Base-by-base conservation (phyloP, 2,329 filamentous ascomycete genomes). In the Alternaria solani region DNA sequence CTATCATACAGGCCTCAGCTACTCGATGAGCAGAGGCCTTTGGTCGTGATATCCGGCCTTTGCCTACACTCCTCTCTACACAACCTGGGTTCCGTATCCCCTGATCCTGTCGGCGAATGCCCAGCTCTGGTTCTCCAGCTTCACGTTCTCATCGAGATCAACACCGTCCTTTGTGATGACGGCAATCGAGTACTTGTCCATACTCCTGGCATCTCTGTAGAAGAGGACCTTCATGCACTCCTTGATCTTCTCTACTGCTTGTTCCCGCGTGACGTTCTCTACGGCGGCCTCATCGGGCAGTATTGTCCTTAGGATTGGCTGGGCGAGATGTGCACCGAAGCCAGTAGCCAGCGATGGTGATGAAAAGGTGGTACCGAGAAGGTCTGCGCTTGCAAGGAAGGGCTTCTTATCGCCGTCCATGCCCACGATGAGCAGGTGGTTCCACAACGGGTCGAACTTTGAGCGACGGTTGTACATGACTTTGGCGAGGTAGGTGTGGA, bases 181-280 rank as follows among this genome's bases (percentile, higher is more conserved):
- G 20, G 94, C 94, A 77, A 98, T 89, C 67, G 92, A 95, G 84
- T 97, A 99, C 70, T 87, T 86, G 81, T 97, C 93, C 81, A 95
- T 82, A 82, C 92, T 96, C 80, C 95, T 89, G 44, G 95, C 95
- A 81, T 99, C 95, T 73, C 95, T 88, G 85, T 99, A 99, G 84
- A 92, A 99, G 62, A 99, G 86, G 54, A 98, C 94, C 87, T 98
- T 98, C 92, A 99, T 94, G 81, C 93, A 97, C 82, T 97, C 91
- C 84, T 91, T 91, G 76, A 99, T 82, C 41, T 93, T 87, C 59
- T 90, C 84, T 62, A 97, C 84, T 49, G 95, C 95, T 77, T 91
- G 81, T 73, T 97, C 94, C 77, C 88, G 87, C 41, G 84, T 89
- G 66, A 98, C 84, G 61, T 88, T 83, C 71, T 88, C 84, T 34